A percentile compares a stretch with the other conserved stretches of the same genome.
phyloP scores from a whole-genome alignment of 2,329 filamentous ascomycete genomes.

The Calonectria crousiana region DNA sequence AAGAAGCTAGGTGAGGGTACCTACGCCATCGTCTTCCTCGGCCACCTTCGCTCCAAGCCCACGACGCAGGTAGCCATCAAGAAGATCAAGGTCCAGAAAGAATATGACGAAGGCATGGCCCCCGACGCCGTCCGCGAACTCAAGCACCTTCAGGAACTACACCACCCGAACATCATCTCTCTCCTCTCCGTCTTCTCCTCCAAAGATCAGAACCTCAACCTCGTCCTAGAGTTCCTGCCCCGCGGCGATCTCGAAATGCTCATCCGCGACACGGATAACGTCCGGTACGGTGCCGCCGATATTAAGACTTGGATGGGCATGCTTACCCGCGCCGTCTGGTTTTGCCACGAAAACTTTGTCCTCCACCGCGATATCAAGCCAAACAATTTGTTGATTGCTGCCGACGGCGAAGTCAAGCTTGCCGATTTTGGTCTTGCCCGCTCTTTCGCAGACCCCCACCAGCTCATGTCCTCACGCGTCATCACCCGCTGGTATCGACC shows the following conservation, averaged over 20 bases:
- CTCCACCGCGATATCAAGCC: slow-evolving; percentile 99
- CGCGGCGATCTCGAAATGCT: slow-evolving; percentile 96
- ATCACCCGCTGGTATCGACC: slow-evolving; percentile 98
- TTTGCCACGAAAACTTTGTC: slow-evolving; percentile 94
- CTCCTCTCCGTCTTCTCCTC: slow-evolving; percentile 94
- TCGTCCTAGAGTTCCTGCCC: slow-evolving; percentile 94
- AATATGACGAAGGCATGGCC: slow-evolving; percentile 90
- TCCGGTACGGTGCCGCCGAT: slow-evolving; percentile 88
- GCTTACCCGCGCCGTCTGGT: slow-evolving; percentile 93
- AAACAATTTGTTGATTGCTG: slow-evolving; percentile 95
- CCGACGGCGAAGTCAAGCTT: slow-evolving; percentile 92
- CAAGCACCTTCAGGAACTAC: slow-evolving; percentile 93
- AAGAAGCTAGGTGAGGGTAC: slow-evolving; percentile 96
- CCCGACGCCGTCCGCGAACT: slow-evolving; percentile 97
- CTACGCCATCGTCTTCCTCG: slow-evolving; percentile 95
- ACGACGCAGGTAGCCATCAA: slow-evolving; percentile 88
- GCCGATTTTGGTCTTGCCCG: slow-evolving; percentile 97
- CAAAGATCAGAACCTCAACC: slow-evolving; percentile 95
- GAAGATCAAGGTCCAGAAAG: slow-evolving; percentile 88
- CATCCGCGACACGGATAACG: slow-evolving; percentile 83
- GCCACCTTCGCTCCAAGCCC: slow-evolving; percentile 81
- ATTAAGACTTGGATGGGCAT: slow-evolving; percentile 99
- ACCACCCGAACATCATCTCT: slow-evolving; percentile 94
- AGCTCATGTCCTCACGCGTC: slow-evolving; percentile 91
- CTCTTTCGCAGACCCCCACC: slow-evolving; percentile 88